Conservation (phyloP, 305 asterid genomes). For the Fraxinus baroniana region DNA sequence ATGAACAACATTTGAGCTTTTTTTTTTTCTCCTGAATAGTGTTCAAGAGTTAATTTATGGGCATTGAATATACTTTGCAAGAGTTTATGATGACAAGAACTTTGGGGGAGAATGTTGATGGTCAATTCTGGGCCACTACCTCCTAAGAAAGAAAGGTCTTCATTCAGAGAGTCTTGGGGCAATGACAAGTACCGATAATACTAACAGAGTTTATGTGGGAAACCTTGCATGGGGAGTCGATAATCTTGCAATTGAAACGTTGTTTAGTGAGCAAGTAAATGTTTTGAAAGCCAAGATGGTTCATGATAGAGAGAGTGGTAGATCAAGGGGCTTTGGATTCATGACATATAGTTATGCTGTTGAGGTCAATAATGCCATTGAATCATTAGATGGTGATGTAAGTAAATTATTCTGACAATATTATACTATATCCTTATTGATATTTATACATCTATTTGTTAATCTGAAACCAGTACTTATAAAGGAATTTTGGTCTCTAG, state of each 20-base stretch:
- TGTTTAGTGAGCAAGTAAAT: constrained; percentile 79
- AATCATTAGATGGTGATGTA: constrained; percentile 68
- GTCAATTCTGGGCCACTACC: constrained; percentile 72
- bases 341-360: constrained; percentile 68
- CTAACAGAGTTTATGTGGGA: constrained; percentile 68
- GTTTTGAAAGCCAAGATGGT: constrained; percentile 87
- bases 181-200: constrained; percentile 34
- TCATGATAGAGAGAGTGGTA: constrained; percentile 76
- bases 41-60: constrained; percentile 1
- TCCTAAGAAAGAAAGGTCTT: constrained; percentile 48
- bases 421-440: too few species aligned
- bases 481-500: too few species aligned
- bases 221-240: constrained; percentile 93
- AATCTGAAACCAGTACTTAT: too few species aligned
- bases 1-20: neutral
- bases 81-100: constrained; percentile 46
- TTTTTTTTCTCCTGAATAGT: neutral
- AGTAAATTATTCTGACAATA: constrained; percentile 28
- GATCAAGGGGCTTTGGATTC: constrained; percentile 93
- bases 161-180: constrained; percentile 50
- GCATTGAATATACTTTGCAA: constrained; percentile 5
- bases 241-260: constrained; percentile 56
- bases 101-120: constrained; percentile 67
- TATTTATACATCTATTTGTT: too few species aligned
- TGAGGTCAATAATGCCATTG: constrained; percentile 70